phyloP scores from a whole-genome alignment of 495 filamentous ascomycete species.

The Evernia prunastri region DNA sequence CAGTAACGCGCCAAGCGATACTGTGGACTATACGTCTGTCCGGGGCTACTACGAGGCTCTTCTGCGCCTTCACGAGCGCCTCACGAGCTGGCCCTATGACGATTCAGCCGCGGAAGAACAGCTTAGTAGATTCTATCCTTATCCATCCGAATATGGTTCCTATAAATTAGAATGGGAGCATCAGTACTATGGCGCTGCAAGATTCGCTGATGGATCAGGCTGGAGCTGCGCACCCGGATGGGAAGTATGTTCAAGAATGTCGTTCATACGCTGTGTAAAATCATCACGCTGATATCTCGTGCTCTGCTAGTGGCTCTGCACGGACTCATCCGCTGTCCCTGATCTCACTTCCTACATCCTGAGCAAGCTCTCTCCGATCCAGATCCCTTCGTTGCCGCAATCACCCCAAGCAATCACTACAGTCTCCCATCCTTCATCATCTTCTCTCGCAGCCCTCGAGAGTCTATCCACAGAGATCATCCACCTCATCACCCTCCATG shows the following conservation, averaged over 20 bases:
- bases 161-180: slow-evolving; percentile 16
- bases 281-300: not conserved
- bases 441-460: slow-evolving; percentile 2
- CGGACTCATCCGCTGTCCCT: not conserved
- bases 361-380: not conserved
- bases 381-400: not conserved
- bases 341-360: slow-evolving; percentile 8
- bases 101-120: not conserved
- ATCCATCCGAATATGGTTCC: slow-evolving; percentile 5
- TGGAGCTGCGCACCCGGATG: too few species aligned
- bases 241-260: too few species aligned
- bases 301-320: slow-evolving; percentile 3
- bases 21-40: not conserved
- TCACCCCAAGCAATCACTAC: not conserved
- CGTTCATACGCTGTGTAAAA: too few species aligned
- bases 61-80: slow-evolving; percentile 7
- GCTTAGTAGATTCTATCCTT: not conserved
- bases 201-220: slow-evolving; percentile 8
- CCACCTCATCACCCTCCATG: not conserved
- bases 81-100: not conserved
- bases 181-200: slow-evolving; percentile 12
- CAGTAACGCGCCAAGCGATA: not conserved
- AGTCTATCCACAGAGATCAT: not conserved
- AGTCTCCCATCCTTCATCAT: not conserved
- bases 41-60: slow-evolving; percentile 6